Conservation (phyloP, 768 basidiomycete genomes). For the Boletus subcaerulescens region DNA sequence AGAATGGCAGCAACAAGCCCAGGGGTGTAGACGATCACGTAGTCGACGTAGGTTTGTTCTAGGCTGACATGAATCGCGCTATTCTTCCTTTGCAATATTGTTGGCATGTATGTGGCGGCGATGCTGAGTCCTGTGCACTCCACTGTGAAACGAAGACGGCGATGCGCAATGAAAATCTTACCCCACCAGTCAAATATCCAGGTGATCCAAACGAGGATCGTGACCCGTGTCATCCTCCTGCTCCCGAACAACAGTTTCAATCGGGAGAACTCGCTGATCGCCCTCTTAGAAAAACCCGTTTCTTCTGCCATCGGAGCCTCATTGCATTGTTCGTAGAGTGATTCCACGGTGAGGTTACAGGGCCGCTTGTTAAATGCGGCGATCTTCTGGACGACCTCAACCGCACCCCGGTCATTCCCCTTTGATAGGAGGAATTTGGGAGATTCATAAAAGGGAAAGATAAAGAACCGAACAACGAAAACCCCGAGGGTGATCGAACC, state of each 20-base stretch:
- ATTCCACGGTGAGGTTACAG: slow-evolving; percentile 15
- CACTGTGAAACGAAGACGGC: background rate
- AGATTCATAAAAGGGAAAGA: slow-evolving; percentile 16
- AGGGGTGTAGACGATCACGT: slow-evolving; percentile 6
- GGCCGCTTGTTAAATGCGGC: slow-evolving; percentile 9
- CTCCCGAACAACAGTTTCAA: slow-evolving; percentile 14
- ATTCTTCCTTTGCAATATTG: slow-evolving; percentile 15
- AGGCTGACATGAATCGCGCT: slow-evolving; percentile 3
- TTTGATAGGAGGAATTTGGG: slow-evolving; percentile 13
- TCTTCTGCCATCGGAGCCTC: background rate
- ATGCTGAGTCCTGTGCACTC: background rate
- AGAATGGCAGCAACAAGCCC: slow-evolving; percentile 4
- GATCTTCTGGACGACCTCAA: slow-evolving; percentile 14
- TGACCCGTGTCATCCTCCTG: slow-evolving; percentile 10
- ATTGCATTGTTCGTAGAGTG: slow-evolving; percentile 4
- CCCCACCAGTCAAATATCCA: slow-evolving; percentile 17
- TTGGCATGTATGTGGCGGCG: slow-evolving; percentile 2
- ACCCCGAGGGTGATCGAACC: slow-evolving; percentile 9
- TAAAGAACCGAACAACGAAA: slow-evolving; percentile 14
- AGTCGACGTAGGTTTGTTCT: slow-evolving; percentile 9
- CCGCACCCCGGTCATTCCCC: slow-evolving; percentile 12
- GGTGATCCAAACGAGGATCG: slow-evolving; percentile 9
- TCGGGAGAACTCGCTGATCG: slow-evolving; percentile 7
- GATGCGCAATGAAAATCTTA: background rate
- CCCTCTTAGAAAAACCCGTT: background rate